Evolutionary conservation across 176 grass and related monocot species (phyloP), one percentile per base, ranked within the genome.

Genomic region (Melocanna baccifera): DNA sequence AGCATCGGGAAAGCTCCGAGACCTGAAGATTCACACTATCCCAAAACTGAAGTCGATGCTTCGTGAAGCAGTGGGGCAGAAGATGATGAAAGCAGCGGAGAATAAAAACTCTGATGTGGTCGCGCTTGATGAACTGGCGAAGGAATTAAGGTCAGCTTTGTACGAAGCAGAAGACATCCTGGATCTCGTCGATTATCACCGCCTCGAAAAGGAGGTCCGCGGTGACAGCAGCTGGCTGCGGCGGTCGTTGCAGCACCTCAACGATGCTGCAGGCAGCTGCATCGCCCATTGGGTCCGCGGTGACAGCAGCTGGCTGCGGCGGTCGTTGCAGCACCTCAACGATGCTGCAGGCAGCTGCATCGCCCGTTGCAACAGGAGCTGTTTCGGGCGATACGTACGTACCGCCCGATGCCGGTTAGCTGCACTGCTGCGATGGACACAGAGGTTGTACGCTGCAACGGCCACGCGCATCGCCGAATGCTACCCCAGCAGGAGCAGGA

Each of bases 141-240:
- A 15, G 11, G 7, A 9, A 14, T 11, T 80, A 2, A 80, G 9
- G 62, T 30, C 20, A 23, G 46, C 29, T 16, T 51, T 67, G 78
- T 80, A 52, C 19, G 45, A 80, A 16, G 78, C 62, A 7, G 78
- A 80, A 53, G 62, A 80, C 78, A 40, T 67, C 12, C 62, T 67
- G 6, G 78, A 67, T 37, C 62, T 80, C 18, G 6, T 80, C 1
- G 45, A 26, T 67, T 80, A 80, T 52, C 62, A 80, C 78, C 19
- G 2, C 4, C 67, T 39, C 45, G 46, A 53, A 62, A 80, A 14
- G 45, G 10, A 25, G 8, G 3, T 34, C 28, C 4, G 20, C 26
- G 28, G 40, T 4, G 67, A 15, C 46, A 52, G 71, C 46, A 32
- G 71, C 25, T 32, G 70, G 23, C 12, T 23, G 7, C 43, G 8